Evolutionary conservation across 257 asterid species (phyloP).

Genomic region (Solanum clarkiae): DNA sequence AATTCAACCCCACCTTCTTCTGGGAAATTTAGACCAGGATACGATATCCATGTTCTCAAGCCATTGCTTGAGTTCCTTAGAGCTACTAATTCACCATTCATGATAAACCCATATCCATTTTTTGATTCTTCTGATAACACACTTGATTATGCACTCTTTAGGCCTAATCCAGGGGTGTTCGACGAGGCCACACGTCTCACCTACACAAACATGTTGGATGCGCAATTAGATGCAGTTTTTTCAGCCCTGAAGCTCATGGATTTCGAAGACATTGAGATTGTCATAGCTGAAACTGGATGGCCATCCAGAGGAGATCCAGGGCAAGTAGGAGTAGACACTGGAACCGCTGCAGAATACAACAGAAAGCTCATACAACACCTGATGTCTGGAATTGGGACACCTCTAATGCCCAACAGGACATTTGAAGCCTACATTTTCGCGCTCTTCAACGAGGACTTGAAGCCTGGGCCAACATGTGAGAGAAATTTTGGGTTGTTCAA

Average conservation of each 20-base stretch:
- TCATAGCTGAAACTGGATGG: constrained; percentile 48
- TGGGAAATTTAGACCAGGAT: constrained; percentile 31
- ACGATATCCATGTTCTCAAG: constrained; percentile 26
- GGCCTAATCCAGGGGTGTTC: constrained; percentile 28
- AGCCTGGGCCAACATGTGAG: constrained; percentile 59
- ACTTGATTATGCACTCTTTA: constrained; percentile 28
- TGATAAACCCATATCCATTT: constrained; percentile 36
- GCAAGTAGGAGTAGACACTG: constrained; percentile 25
- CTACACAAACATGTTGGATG: constrained; percentile 38
- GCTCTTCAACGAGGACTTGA: constrained; percentile 50
- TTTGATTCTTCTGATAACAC: constrained; percentile 23
- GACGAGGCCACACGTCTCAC: constrained; percentile 22
- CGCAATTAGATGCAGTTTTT: constrained; percentile 29
- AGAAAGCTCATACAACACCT: constrained; percentile 27
- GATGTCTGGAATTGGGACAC: constrained; percentile 30
- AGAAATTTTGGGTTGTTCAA: constrained; percentile 56
- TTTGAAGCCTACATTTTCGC: constrained; percentile 38
- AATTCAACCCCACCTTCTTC: constrained; percentile 55
- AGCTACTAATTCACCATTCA: constrained; percentile 33
- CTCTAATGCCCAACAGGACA: constrained; percentile 33
- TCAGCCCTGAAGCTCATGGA: constrained; percentile 24
- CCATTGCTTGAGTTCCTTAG: constrained; percentile 33
- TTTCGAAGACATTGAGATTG: constrained; percentile 25
- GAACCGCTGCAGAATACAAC: constrained; percentile 27
- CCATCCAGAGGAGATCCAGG: constrained; percentile 35